Evolutionary conservation across 129 eudicot genomes (phyloP), one percentile per base, ranked within the genome.

Genomic region (Solidago caesia): DNA sequence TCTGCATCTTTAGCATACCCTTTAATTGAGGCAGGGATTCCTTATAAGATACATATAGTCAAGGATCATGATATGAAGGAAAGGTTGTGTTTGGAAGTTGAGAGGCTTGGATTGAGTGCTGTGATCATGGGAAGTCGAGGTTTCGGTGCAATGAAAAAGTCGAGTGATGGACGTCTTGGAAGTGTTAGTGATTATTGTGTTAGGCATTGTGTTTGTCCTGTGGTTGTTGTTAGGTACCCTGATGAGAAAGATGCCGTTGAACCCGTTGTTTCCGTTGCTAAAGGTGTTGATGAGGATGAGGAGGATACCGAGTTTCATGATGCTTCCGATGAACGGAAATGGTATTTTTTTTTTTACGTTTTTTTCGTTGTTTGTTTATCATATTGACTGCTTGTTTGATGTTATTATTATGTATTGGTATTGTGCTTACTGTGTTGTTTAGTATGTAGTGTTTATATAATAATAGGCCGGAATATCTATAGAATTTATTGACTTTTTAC

Each of bases 41-140:
- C 97, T 73, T 92, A 77, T 64, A 92, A 92, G 75, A 92, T 92
- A 13, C 97, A 92, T 70, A 92, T 92, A 2, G 97, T 92, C 5
- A 92, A 92, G 72, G 97, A 92, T 80, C 97, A 92, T 55, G 97
- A 92, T 29, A 92, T 92, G 97, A 89, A 80, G 84, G 97, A 92
- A 85, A 79, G 97, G 80, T 80, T 92, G 48, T 92, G 97, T 67
- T 75, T 92, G 81, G 97, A 92, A 72, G 96, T 92, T 6, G 97
- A 92, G 91, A 85, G 97, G 86, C 67, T 89, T 48, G 97, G 97
- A 16, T 77, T 92, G 60, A 85, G 89, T 47, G 91, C 97, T 5
- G 85, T 92, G 44, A 89, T 92, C 15, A 92, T 92, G 97, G 97
- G 97, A 66, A 92, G 97, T 68, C 64, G 97, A 33, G 97, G 97